A percentile compares a stretch with the other conserved stretches of the same genome.
phyloP scores from a whole-genome alignment of 1,139 yeast genomes.

The Zygoascus meyerae region DNA sequence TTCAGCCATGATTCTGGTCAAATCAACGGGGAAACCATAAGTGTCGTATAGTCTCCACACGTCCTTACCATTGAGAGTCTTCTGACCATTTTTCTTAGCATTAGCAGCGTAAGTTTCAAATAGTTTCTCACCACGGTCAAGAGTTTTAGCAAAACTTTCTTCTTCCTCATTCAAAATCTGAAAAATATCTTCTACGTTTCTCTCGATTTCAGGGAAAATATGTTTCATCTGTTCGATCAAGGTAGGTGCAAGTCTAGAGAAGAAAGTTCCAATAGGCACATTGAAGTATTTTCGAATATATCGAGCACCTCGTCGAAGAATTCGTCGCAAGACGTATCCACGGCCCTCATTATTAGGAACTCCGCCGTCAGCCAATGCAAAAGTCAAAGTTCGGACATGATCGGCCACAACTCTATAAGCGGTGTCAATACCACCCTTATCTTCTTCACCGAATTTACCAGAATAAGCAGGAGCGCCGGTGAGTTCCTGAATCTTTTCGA shows the following conservation, averaged over 20 bases:
- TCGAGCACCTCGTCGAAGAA: slow-evolving; percentile 95
- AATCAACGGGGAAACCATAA: slow-evolving; percentile 98
- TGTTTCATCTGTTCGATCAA: slow-evolving; percentile 82
- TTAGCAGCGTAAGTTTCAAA: slow-evolving; percentile 87
- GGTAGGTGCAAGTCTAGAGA: slow-evolving; percentile 87
- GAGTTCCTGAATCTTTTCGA: slow-evolving; percentile 77
- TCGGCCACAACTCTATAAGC: slow-evolving; percentile 98
- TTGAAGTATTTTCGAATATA: slow-evolving; percentile 94
- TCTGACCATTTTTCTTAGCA: slow-evolving; percentile 70
- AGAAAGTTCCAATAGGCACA: slow-evolving; percentile 90
- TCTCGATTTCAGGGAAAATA: slow-evolving; percentile 83
- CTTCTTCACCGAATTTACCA: slow-evolving; percentile 91
- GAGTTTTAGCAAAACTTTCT: slow-evolving; percentile 85
- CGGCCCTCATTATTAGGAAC: slow-evolving; percentile 99
- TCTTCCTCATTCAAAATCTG: slow-evolving; percentile 96
- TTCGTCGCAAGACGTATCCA: slow-evolving; percentile 95
- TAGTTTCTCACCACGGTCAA: slow-evolving; percentile 96
- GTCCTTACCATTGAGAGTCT: slow-evolving; percentile 81
- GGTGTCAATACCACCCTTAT: slow-evolving; percentile 89
- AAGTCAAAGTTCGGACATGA: slow-evolving; percentile 93
- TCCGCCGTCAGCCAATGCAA: slow-evolving; percentile 97
- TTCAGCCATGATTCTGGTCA: slow-evolving; percentile 97
- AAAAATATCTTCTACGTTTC: slow-evolving; percentile 66
- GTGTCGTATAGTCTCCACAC: slow-evolving; percentile 99
- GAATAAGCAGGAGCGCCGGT: slow-evolving; percentile 87